Evolutionary conservation across 139 green algal species (phyloP), one percentile per base, ranked within the genome.

Genomic region (Micromonas pusilla): DNA sequence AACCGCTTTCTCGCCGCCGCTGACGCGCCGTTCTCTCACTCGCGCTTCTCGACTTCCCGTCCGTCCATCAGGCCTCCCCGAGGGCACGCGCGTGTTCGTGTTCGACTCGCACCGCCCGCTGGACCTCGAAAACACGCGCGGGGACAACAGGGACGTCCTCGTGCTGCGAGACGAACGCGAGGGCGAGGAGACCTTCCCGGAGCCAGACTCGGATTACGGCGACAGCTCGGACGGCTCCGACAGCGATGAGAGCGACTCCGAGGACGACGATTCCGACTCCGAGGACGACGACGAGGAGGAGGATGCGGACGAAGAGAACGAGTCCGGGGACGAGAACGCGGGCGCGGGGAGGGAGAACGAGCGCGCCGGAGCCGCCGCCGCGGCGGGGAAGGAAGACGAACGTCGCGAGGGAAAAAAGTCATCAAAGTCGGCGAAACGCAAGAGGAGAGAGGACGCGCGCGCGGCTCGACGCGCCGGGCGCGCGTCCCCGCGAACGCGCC

Each of bases 71-170:
- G 38, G 26, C 26, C 70, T 65, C 13, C 26, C 38, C n/a, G 63
- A 70, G 30, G 33, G 26, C 2, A 32, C 91, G 9, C 83, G 89
- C n/a, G 85, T 91, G 2, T 77, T 93, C 52, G 89, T 96, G 28
- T 79, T 97, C 13, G 92, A 97, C 81, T 88, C 85, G 53, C 91
- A 96, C 85, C 67, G 90, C 34, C 82, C 81, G 28, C 26, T 85
- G 52, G 20, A 82, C 33, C 54, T 80, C 20, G 25, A 60, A 19
- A 85, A 85, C 37, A 37, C 62, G 0, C 20, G 32, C 26, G 63
- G 6, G 53, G 76, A 77, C 36, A 85, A 85, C 78, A 6, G 60
- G 28, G 60, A 82, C 38, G 81, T 85, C 21, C 45, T 82, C 45
- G 79, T 83, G 53, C 52, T 83, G 5, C 66, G 45, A 45, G 81